Conservation (phyloP, 345 rosid genomes). For the Diplotaxis tenuifolia region DNA sequence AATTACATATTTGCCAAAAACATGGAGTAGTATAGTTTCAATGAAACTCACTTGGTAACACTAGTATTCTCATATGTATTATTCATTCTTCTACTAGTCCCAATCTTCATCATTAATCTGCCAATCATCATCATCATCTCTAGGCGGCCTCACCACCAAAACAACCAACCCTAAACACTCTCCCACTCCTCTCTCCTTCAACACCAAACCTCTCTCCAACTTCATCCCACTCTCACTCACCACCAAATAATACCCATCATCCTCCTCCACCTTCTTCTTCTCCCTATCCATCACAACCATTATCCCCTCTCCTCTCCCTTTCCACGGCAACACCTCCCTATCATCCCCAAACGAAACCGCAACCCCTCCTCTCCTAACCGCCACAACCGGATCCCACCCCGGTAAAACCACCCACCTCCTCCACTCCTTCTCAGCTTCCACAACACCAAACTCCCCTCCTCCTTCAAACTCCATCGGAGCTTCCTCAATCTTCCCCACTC, state of each 20-base stretch:
- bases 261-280: slow-evolving; percentile 54
- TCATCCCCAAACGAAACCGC: slow-evolving; percentile 74
- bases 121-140: slow-evolving; percentile 54
- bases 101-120: slow-evolving; percentile 77
- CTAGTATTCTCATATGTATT: slow-evolving; percentile 10
- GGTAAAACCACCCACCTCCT: slow-evolving; percentile 85
- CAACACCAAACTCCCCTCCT: slow-evolving; percentile 72
- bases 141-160: slow-evolving; percentile 79
- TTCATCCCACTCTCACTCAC: slow-evolving; percentile 34
- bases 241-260: slow-evolving; percentile 62
- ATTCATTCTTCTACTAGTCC: slow-evolving; percentile 49
- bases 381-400: slow-evolving; percentile 56
- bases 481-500: slow-evolving; percentile 48
- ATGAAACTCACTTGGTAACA: slow-evolving; percentile 12
- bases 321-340: slow-evolving; percentile 70
- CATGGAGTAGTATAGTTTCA: background rate
- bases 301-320: slow-evolving; percentile 63
- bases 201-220: slow-evolving; percentile 61
- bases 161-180: slow-evolving; percentile 63
- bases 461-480: slow-evolving; percentile 60
- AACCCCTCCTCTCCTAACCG: slow-evolving; percentile 57
- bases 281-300: slow-evolving; percentile 74
- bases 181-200: slow-evolving; percentile 55
- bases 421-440: slow-evolving; percentile 88
- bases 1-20: slow-evolving; percentile 18